These are phyloP conservation scores for Penicillium psychrosexuale DNA, from an alignment of 2,329 filamentous ascomycete species.

Conservation along the genomic window DNA sequence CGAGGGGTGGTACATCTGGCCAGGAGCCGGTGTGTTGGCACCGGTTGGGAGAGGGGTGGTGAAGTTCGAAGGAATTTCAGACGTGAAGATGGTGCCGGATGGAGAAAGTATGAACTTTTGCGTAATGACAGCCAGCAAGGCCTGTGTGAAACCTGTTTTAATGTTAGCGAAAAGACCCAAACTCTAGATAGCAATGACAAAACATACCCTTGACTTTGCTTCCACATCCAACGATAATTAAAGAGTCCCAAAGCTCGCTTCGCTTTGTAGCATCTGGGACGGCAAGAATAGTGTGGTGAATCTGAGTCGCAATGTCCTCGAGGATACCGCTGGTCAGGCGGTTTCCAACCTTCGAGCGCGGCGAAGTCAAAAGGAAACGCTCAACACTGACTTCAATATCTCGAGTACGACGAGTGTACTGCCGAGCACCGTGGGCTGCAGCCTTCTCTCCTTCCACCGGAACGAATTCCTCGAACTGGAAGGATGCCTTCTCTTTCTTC, in stretches of 20 bases:
- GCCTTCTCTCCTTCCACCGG: slow-evolving; percentile 54
- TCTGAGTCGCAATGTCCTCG: slow-evolving; percentile 76
- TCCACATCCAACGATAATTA: slow-evolving; percentile 90
- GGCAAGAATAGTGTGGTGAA: slow-evolving; percentile 77
- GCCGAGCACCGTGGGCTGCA: slow-evolving; percentile 47
- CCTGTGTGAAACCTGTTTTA: slow-evolving; percentile 75
- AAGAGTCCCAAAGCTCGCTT: slow-evolving; percentile 82
- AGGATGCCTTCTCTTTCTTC: slow-evolving; percentile 57
- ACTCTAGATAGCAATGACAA: not conserved
- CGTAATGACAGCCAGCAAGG: slow-evolving; percentile 74
- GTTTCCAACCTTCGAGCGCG: slow-evolving; percentile 32
- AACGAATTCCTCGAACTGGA: slow-evolving; percentile 60
- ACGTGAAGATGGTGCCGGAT: slow-evolving; percentile 94
- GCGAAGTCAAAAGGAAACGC: slow-evolving; percentile 57
- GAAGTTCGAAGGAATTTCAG: slow-evolving; percentile 89
- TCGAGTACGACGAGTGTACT: slow-evolving; percentile 50
- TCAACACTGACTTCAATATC: slow-evolving; percentile 63
- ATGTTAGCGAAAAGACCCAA: slow-evolving; percentile 4
- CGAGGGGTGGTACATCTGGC: slow-evolving; percentile 55
- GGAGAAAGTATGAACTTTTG: slow-evolving; percentile 87
- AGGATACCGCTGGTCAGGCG: slow-evolving; percentile 61
- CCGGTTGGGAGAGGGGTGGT: slow-evolving; percentile 88
- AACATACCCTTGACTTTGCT: slow-evolving; percentile 58
- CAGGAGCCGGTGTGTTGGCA: slow-evolving; percentile 69
- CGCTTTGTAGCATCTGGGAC: slow-evolving; percentile 83